These are phyloP conservation scores for Colletotrichum noveboracense DNA, from an alignment of 2,329 filamentous ascomycete genomes.

Conservation along the genomic window DNA sequence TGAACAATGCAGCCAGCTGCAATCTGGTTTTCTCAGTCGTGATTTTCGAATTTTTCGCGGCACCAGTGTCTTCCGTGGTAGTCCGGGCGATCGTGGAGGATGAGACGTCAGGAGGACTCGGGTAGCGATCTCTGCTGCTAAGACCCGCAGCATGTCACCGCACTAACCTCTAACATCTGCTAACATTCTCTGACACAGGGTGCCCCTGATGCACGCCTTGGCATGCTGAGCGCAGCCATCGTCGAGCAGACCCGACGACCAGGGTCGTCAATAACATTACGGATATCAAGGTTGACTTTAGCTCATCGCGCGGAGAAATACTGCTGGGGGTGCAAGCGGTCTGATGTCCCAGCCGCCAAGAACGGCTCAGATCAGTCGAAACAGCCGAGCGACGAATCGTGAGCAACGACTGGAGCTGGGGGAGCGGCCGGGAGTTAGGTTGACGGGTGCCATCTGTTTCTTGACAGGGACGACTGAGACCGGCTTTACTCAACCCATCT, in stretches of 20 bases:
- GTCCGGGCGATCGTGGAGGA: constrained; percentile 15
- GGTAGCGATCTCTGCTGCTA: not conserved
- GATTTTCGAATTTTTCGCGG: not conserved
- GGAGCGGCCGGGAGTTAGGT: not conserved
- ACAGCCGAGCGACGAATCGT: constrained; percentile 4
- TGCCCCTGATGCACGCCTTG: constrained; percentile 18
- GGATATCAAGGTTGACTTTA: not conserved
- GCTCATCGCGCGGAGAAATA: not conserved
- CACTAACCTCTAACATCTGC: not conserved
- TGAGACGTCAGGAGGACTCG: constrained; percentile 12
- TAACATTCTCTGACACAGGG: constrained; percentile 2
- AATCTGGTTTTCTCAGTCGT: not conserved
- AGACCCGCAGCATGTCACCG: not conserved
- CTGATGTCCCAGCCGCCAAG: constrained; percentile 14
- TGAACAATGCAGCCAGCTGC: not conserved
- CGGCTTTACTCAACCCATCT: constrained; percentile 1
- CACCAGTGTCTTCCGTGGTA: not conserved
- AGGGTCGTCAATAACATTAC: not conserved
- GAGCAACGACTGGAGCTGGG: not conserved
- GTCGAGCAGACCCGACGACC: not conserved
- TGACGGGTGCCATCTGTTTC: constrained; percentile 17
- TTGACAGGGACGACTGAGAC: constrained; percentile 5
- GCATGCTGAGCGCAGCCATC: not conserved
- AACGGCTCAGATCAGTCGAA: constrained; percentile 21
- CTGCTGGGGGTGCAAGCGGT: not conserved